These are phyloP conservation scores for Trichoderma sp. DNA, from an alignment of 2,329 filamentous ascomycete genomes.

Conservation along the genomic window DNA sequence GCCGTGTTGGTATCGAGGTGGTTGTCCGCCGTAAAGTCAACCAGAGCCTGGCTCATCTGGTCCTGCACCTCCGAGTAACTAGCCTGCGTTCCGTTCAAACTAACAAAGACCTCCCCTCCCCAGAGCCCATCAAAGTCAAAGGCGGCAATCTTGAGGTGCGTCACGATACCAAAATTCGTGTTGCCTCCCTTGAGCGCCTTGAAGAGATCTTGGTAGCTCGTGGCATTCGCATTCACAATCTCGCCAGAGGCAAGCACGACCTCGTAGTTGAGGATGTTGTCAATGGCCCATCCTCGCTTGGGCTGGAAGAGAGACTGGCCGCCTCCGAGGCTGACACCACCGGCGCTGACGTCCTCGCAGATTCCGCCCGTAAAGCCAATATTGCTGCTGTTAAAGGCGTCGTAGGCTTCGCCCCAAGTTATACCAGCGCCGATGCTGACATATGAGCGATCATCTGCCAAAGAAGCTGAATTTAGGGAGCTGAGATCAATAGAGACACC, in stretches of 20 bases:
- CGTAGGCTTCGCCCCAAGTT: constrained; percentile 23
- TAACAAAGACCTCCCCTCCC: constrained; percentile 2
- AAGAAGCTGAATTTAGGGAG: constrained; percentile 31
- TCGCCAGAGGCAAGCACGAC: constrained; percentile 40
- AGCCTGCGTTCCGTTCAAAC: background rate
- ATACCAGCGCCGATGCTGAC: constrained; percentile 42
- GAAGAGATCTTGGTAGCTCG: constrained; percentile 42
- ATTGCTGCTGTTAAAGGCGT: background rate
- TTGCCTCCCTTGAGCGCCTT: constrained; percentile 49
- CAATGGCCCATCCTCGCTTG: constrained; percentile 42
- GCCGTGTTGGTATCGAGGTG: background rate
- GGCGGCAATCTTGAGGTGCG: constrained; percentile 31
- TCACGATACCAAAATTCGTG: constrained; percentile 42
- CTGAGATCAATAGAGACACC: constrained; percentile 44
- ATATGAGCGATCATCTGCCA: constrained; percentile 22
- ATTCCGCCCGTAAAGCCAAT: background rate
- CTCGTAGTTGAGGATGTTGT: constrained; percentile 42
- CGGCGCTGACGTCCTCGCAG: background rate
- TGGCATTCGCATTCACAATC: constrained; percentile 40
- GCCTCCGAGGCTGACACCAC: constrained; percentile 21
- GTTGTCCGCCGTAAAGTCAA: constrained; percentile 7
- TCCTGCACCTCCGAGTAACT: background rate
- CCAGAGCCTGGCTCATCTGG: background rate
- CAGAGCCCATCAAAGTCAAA: constrained; percentile 28
- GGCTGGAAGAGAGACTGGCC: constrained; percentile 20